These are phyloP conservation scores for Solanum phureja DNA, from an alignment of 257 asterid genomes.

Conservation along the genomic window DNA sequence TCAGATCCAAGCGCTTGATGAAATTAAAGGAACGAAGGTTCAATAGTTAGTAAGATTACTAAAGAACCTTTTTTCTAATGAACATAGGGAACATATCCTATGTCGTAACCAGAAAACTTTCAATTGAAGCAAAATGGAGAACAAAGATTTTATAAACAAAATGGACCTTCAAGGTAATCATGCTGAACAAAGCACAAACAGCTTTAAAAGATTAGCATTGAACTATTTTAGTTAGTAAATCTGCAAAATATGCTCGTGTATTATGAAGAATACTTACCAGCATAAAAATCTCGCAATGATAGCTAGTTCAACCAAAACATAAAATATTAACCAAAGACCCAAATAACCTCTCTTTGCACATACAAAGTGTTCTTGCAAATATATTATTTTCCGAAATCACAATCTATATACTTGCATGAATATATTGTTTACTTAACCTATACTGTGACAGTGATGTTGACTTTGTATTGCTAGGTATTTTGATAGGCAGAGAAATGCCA, in stretches of 20 bases:
- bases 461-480: not conserved
- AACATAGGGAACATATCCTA: not conserved
- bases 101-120: not conserved
- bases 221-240: not conserved
- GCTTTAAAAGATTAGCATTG: not conserved
- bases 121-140: not conserved
- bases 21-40: slow-evolving; percentile 2
- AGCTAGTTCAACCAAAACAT: not conserved
- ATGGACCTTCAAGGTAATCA: not conserved
- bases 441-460: not conserved
- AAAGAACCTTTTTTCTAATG: not conserved
- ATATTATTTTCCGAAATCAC: not conserved
- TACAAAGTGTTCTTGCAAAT: not conserved
- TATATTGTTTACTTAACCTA: not conserved
- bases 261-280: not conserved
- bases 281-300: not conserved
- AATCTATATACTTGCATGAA: not conserved
- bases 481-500: not conserved
- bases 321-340: not conserved
- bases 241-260: not conserved
- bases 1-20: slow-evolving; percentile 91
- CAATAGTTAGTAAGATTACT: not conserved
- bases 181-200: not conserved
- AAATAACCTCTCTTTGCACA: not conserved
- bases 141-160: not conserved